A percentile compares a stretch with the other conserved stretches of the same genome.
Evolutionary conservation across 495 filamentous ascomycete genomes (phyloP).

Genomic region (Podospora sp.): DNA sequence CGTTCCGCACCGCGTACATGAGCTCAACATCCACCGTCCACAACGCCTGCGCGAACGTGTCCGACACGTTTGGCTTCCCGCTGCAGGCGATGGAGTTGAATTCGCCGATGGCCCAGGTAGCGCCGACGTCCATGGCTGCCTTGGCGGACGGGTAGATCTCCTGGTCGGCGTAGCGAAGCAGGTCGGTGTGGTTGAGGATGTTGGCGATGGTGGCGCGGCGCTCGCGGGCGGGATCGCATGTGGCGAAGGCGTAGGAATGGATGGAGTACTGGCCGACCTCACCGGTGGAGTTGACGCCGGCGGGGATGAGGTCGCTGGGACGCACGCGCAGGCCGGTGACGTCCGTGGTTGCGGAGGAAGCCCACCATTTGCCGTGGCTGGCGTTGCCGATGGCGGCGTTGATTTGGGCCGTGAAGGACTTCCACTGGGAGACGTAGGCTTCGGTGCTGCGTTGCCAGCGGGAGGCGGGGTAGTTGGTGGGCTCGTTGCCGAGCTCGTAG

Average conservation of each 20-base stretch:
- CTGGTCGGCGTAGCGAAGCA: slow-evolving; percentile 25
- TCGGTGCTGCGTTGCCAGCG: slow-evolving; percentile 27
- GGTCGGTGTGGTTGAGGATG: slow-evolving; percentile 33
- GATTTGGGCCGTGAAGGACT: slow-evolving; percentile 21
- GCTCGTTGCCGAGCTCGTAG: slow-evolving; percentile 33
- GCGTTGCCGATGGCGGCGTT: slow-evolving; percentile 1
- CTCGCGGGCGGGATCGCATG: slow-evolving; percentile 35
- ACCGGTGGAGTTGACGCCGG: slow-evolving; percentile 29
- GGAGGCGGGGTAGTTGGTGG: slow-evolving; percentile 28
- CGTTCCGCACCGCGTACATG: slow-evolving; percentile 27
- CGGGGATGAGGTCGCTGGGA: slow-evolving; percentile 29
- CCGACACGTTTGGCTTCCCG: slow-evolving; percentile 37
- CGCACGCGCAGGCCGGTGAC: slow-evolving; percentile 25
- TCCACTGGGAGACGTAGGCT: slow-evolving; percentile 28
- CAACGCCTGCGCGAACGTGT: slow-evolving; percentile 30
- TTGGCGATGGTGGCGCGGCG: slow-evolving; percentile 32
- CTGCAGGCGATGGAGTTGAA: slow-evolving; percentile 34
- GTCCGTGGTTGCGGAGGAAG: slow-evolving; percentile 28
- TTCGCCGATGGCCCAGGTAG: slow-evolving; percentile 26
- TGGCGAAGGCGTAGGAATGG: slow-evolving; percentile 39
- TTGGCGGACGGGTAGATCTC: slow-evolving; percentile 30
- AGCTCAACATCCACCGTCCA: slow-evolving; percentile 29
- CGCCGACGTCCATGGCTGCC: slow-evolving; percentile 19
- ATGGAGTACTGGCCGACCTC: slow-evolving; percentile 34
- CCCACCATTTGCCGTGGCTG: slow-evolving; percentile 27